Conservation (phyloP, 345 rosid genomes). For the Camelina sativa region DNA sequence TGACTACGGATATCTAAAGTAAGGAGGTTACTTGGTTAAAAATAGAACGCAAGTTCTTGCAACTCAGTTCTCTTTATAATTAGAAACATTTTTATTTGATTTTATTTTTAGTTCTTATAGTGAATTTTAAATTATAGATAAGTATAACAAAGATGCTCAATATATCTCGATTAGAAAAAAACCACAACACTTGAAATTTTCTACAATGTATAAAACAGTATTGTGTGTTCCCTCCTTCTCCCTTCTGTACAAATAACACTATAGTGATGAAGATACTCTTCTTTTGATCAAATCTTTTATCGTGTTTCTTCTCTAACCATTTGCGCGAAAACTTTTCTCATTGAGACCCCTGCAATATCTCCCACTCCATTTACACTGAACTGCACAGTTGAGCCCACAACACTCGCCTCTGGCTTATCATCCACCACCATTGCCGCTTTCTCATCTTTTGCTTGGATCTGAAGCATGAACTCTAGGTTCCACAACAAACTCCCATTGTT, state of each 20-base stretch:
- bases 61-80: not conserved
- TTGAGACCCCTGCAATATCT: constrained; percentile 56
- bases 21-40: not conserved
- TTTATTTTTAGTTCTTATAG: not conserved
- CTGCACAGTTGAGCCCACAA: constrained; percentile 33
- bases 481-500: constrained; percentile 68
- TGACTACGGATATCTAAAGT: not conserved
- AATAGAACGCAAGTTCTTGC: not conserved
- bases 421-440: constrained; percentile 38
- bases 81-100: not conserved
- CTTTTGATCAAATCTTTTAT: constrained; percentile 25
- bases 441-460: constrained; percentile 51
- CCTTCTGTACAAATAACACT: constrained; percentile 36
- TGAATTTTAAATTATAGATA: not conserved
- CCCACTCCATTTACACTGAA: constrained; percentile 46
- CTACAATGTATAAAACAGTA: constrained; percentile 19
- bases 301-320: constrained; percentile 64
- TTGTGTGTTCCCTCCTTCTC: constrained; percentile 13
- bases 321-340: constrained; percentile 69
- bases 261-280: constrained; percentile 4
- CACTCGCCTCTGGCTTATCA: constrained; percentile 39
- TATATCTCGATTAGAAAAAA: not conserved
- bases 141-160: constrained; percentile 11
- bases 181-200: not conserved
- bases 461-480: constrained; percentile 70